phyloP scores from a whole-genome alignment of 2,329 filamentous ascomycete species.

The Exophiala lecanii-corni region DNA sequence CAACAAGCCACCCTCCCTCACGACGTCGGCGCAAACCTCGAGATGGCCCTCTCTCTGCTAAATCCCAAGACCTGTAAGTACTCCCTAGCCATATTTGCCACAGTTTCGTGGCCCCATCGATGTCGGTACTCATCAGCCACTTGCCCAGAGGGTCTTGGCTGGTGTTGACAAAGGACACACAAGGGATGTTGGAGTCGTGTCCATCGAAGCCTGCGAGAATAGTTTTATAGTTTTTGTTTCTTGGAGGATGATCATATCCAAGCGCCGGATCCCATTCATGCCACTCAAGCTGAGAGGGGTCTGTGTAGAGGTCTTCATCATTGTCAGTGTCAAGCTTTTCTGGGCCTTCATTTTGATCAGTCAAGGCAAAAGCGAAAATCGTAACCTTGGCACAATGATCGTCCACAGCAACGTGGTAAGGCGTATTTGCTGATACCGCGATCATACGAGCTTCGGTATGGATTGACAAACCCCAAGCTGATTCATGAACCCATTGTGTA shows the following conservation, averaged over 20 bases:
- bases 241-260: conserved; percentile 18
- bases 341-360: conserved; percentile 29
- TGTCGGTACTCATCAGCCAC: conserved; percentile 56
- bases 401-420: conserved; percentile 14
- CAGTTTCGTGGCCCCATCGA: conserved; percentile 46
- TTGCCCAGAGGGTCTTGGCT: conserved; percentile 50
- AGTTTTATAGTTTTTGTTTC: conserved; percentile 40
- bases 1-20: conserved; percentile 42
- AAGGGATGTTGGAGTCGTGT: conserved; percentile 52
- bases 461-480: conserved; percentile 85
- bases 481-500: conserved; percentile 67
- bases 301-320: conserved; percentile 9
- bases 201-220: conserved; percentile 33
- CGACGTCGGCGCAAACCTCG: conserved; percentile 11
- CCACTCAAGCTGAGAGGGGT: conserved; percentile 17
- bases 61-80: conserved; percentile 30
- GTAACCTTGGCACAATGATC: conserved; percentile 25
- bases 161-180: conserved; percentile 55
- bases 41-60: conserved; percentile 15
- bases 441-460: conserved; percentile 78
- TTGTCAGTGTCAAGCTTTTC: conserved; percentile 14
- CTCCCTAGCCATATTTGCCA: conserved; percentile 46
- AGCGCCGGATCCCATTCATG: conserved; percentile 14
- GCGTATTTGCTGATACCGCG: conserved; percentile 74
- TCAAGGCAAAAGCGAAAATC: conserved; percentile 36